Base-by-base conservation (phyloP, 495 filamentous ascomycete genomes). In the Penicillium antarcticum region DNA sequence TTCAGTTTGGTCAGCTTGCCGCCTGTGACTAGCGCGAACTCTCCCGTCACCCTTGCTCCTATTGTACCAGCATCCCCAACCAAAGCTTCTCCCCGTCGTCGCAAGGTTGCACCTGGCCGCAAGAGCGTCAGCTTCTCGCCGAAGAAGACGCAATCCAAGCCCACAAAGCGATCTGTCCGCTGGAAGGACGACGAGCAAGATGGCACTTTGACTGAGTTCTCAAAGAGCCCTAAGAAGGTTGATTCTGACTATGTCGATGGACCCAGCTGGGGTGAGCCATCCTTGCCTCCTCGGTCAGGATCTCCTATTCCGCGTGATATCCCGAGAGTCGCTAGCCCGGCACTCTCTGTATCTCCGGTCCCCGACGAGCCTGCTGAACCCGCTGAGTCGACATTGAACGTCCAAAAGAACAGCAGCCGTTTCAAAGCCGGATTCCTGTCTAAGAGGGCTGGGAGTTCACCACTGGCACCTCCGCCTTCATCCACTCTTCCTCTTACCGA, bases 151-250 rank as follows among this genome's bases (percentile, higher is more conserved):
- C 78, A 83, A 24, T 75, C 78, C 3, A 86, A 85, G 52, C 55
- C 70, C 21, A 48, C 64, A 14, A 94, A 95, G 73, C 77, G 89
- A 58, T 82, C 80, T 33, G 94, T 98, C 12, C 80, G 91, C 46
- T 98, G 95, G 95, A 85, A 87, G 40, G 94, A 98, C 62, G 94
- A 97, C 58, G 87, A 87, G 44, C 81, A 84, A 23, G 87, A 97
- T 61, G 90, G 89, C 9, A 79, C 85, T 26, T 71, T 97, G 24
- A 88, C 89, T 46, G 92, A 96, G 61, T 95, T 91, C 54, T 86
- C 92, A 63, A 88, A 88, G 69, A 95, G 92, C 4, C 92, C 91
- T 21, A 76, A 88, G 59, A 87, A 82, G 60, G 59, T 62, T 7
- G 48, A 55, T 1, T 56, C 55, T 32, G 48, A 55, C 1, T 56